Base-by-base conservation (phyloP, 2,329 filamentous ascomycete genomes). In the Dactylonectria macrodidyma region DNA sequence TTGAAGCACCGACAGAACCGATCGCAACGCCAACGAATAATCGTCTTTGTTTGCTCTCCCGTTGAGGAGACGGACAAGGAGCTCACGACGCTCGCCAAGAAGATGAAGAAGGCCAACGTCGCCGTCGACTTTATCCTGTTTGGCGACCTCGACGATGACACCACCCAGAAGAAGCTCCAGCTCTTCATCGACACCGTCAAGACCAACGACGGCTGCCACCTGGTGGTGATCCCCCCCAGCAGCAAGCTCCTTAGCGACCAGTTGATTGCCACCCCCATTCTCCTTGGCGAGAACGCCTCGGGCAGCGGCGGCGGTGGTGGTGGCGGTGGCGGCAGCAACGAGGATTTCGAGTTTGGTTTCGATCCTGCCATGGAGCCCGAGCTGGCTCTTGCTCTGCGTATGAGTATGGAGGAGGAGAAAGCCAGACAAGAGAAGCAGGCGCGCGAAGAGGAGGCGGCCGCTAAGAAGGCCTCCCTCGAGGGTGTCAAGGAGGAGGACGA, bases 331-430 rank as follows among this genome's bases (percentile, higher is more conserved):
- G 88, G 85, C 38, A 90, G 88, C 73, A 89, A 88, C 63, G 90
- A 92, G 69, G 97, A 84, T 67, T 90, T 87, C 50, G 83, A 83
- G 72, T 97, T 97, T 79, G 94, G 93, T 71, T 94, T 97, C 73
- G 96, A 98, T 81, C 95, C 95, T 14, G 92, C 92, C 61, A 88
- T 95, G 77, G 96, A 99, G 79, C 96, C 96, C 3, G 96, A 99
- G 81, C 85, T 99, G 78, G 96, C 96, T 24, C 89, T 99, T 74
- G 96, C 96, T 59, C 86, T 99, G 79, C 91, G 96, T 71, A 97
- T 99, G 94, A 97, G 94, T 82, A 94, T 97, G 89, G 96, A 99
- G 81, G 96, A 99, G 80, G 96, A 99, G 83, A 97, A 97, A 85
- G 95, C 95, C 69, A 88, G 96, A 76, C 92, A 97, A 82, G 95